These are phyloP conservation scores for Hawksworthiomyces lignivorus DNA, from an alignment of 2,329 filamentous ascomycete genomes.

Conservation along the genomic window DNA sequence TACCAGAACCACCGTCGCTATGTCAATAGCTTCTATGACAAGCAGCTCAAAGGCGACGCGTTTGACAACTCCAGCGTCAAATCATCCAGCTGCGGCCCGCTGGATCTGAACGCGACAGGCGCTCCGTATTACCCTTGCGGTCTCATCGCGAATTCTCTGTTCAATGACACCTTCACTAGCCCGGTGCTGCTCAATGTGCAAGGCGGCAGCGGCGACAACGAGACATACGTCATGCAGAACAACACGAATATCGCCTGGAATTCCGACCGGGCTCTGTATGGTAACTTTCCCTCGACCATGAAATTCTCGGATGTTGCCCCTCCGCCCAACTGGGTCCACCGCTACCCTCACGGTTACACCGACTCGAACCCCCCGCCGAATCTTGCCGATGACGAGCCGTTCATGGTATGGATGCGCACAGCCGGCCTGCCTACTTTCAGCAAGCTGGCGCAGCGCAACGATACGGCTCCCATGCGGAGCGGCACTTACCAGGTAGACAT, in stretches of 20 bases:
- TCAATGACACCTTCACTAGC: slow-evolving; percentile 81
- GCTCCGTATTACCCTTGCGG: slow-evolving; percentile 90
- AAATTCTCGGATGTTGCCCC: slow-evolving; percentile 59
- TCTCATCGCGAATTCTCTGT: slow-evolving; percentile 90
- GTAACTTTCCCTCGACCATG: slow-evolving; percentile 51
- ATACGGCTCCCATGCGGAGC: slow-evolving; percentile 54
- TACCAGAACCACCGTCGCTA: slow-evolving; percentile 98
- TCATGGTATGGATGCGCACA: slow-evolving; percentile 99
- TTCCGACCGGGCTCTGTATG: slow-evolving; percentile 75
- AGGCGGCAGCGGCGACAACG: slow-evolving; percentile 27
- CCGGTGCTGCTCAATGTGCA: slow-evolving; percentile 54
- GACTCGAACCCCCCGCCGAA: slow-evolving; percentile 58
- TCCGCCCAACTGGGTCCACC: slow-evolving; percentile 75
- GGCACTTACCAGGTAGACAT: slow-evolving; percentile 75
- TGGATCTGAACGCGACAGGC: slow-evolving; percentile 44
- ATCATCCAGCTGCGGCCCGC: slow-evolving; percentile 66
- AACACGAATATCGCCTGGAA: slow-evolving; percentile 75
- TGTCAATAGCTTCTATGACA: slow-evolving; percentile 76
- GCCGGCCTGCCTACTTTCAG: slow-evolving; percentile 90
- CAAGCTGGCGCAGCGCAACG: slow-evolving; percentile 83
- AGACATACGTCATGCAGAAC: slow-evolving; percentile 68
- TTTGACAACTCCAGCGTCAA: slow-evolving; percentile 54
- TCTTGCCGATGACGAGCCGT: slow-evolving; percentile 68
- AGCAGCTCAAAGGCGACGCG: slow-evolving; percentile 68
- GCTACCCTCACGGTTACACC: slow-evolving; percentile 66